Base-by-base conservation (phyloP, 129 eudicot genomes). In the Escallonia rubra region DNA sequence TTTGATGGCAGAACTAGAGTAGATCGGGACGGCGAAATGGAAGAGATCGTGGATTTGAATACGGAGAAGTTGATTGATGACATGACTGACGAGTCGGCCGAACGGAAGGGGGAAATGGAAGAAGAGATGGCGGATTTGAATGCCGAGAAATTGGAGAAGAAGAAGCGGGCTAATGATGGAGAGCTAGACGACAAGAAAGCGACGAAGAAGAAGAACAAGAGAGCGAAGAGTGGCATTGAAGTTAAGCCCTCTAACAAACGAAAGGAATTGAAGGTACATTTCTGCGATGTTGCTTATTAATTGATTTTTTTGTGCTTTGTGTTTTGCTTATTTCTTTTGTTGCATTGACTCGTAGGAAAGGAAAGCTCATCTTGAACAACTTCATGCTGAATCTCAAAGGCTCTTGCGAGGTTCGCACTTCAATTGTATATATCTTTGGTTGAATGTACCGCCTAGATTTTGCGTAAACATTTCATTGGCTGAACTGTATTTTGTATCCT, bases 371-470 rank as follows among this genome's bases (percentile, higher is more conserved):
- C 82, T 85, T 55, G 73, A 83, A 41, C 91, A 88, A 46, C 96
- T 87, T 61, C 96, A 89, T 69, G 94, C 79, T 61, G 98, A 91
- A 72, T 81, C 89, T 71, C 98, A 91, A 75, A 85, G 95, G 57
- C 60, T 85, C 13, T 65, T 91, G 76, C 80, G 98, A 85, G 98
- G 98, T 91, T 65, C 23, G 45, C 63, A 41, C 43, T 44, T 61
- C 12, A 46, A 57, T 73, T 43, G 12, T 59, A 40, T 71, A 59
- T 51, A 58, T 63, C 52, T 13, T 65, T n/a, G 44, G 10, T 14
- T 13, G 34, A 43, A 42, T 49, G 38, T 43, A 15, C 43, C 54
- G 16, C 59, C 57, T 54, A 44, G 10, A n/a, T 50, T 54, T 41
- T 48, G 42, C 3, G 51, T 43, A 7, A 11, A 4, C 53, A 10